Conservation (phyloP, 805 yeast species). For the Kluyveromyces siamensis region DNA sequence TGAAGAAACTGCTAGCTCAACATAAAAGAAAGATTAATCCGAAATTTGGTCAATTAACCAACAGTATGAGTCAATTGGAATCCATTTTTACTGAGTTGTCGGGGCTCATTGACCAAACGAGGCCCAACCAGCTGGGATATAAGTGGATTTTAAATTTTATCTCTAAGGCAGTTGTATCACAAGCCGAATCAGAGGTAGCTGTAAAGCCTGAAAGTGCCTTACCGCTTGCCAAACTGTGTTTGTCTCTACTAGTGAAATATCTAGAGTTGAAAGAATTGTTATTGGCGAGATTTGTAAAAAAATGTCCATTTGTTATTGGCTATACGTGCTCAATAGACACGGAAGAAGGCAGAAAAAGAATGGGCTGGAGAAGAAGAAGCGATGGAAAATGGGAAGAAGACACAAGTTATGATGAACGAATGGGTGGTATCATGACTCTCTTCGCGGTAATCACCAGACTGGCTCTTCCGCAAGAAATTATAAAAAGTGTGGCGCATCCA, state of each 20-base stretch:
- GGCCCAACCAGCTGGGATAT: slow-evolving; percentile 42
- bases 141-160: slow-evolving; percentile 73
- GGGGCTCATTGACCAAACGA: slow-evolving; percentile 40
- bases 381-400: slow-evolving; percentile 43
- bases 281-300: slow-evolving; percentile 78
- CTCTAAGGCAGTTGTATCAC: slow-evolving; percentile 79
- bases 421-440: slow-evolving; percentile 76
- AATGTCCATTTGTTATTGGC: slow-evolving; percentile 85
- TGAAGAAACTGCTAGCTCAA: slow-evolving; percentile 46
- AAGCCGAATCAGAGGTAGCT: slow-evolving; percentile 86
- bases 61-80: slow-evolving; percentile 50
- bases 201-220: slow-evolving; percentile 69
- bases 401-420: slow-evolving; percentile 69
- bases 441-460: slow-evolving; percentile 67
- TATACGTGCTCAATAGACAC: slow-evolving; percentile 67
- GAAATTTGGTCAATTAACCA: slow-evolving; percentile 85
- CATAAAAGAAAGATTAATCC: slow-evolving; percentile 75
- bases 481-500: slow-evolving; percentile 36
- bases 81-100: slow-evolving; percentile 43
- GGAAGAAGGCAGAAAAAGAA: slow-evolving; percentile 66
- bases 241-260: slow-evolving; percentile 41
- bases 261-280: slow-evolving; percentile 34
- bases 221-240: slow-evolving; percentile 65
- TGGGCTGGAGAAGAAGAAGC: slow-evolving; percentile 74
- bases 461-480: slow-evolving; percentile 24